Conservation (phyloP, 768 basidiomycete genomes). For the Harrya chromipes region DNA sequence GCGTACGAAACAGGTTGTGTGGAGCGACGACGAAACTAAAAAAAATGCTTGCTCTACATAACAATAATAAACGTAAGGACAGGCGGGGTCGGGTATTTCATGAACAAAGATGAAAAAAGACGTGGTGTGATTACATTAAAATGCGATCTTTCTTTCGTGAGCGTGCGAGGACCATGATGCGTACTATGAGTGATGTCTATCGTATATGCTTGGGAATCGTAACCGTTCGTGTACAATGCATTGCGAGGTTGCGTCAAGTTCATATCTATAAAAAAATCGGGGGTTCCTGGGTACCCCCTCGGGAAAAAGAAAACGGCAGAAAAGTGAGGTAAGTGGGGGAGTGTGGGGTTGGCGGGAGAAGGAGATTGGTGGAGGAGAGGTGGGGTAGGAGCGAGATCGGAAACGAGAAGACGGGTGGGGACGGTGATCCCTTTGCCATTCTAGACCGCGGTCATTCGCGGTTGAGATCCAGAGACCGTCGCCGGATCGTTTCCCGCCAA, state of each 20-base stretch:
- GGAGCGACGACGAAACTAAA: background rate
- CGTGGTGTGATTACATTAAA: background rate
- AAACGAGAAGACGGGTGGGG: background rate
- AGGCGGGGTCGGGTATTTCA: conserved; percentile 4
- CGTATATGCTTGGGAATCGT: conserved; percentile 23
- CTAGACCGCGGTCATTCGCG: conserved; percentile 4
- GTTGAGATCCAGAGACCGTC: background rate
- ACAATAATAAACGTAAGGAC: background rate
- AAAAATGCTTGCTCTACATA: background rate
- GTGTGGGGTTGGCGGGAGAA: conserved; percentile 7
- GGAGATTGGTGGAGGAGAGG: conserved; percentile 8
- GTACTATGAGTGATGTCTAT: conserved; percentile 22
- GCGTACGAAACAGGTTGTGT: too few relatives aligned
- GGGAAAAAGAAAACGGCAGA: conserved; percentile 2
- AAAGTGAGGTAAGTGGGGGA: conserved; percentile 4
- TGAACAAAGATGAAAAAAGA: background rate
- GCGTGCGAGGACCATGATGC: background rate
- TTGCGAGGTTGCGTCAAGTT: conserved; percentile 23
- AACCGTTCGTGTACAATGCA: conserved; percentile 26
- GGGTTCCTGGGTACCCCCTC: background rate
- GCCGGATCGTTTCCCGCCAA: background rate
- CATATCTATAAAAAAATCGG: conserved; percentile 18
- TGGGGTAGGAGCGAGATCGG: conserved; percentile 10
- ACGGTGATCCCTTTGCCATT: background rate
- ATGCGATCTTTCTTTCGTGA: background rate